Conservation (phyloP, 2,329 filamentous ascomycete species). For the Pseudogymnoascus sp. region DNA sequence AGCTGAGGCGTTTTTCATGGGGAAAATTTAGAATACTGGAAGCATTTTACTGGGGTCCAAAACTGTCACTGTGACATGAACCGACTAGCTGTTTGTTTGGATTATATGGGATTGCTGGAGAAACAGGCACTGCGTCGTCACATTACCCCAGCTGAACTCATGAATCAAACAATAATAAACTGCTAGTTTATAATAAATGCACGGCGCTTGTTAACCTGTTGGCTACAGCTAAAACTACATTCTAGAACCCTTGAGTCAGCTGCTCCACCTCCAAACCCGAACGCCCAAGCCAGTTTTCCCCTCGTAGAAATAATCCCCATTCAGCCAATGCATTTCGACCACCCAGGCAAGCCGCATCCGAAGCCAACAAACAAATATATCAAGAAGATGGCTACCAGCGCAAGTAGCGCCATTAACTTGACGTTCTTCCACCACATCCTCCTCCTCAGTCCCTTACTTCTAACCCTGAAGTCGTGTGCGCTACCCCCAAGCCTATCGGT, state of each 20-base stretch:
- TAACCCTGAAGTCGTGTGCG: constrained; percentile 81
- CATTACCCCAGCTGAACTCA: background rate
- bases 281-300: background rate
- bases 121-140: background rate
- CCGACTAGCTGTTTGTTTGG: background rate
- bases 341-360: constrained; percentile 60
- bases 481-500: constrained; percentile 85
- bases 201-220: background rate
- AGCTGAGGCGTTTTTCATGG: background rate
- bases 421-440: constrained; percentile 99
- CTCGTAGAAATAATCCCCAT: background rate
- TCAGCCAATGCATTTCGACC: constrained; percentile 28
- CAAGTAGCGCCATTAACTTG: constrained; percentile 78
- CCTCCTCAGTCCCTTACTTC: constrained; percentile 77
- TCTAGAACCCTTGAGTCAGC: background rate
- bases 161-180: no score
- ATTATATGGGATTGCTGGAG: background rate
- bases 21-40: background rate
- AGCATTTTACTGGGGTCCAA: background rate
- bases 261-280: constrained; percentile 2
- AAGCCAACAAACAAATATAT: constrained; percentile 66
- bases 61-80: background rate
- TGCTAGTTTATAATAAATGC: background rate
- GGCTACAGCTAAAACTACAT: constrained; percentile 2
- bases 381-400: constrained; percentile 64